These are phyloP conservation scores for Domatiomyces catenatus DNA, from an alignment of 2,329 filamentous ascomycete species.

Conservation along the genomic window DNA sequence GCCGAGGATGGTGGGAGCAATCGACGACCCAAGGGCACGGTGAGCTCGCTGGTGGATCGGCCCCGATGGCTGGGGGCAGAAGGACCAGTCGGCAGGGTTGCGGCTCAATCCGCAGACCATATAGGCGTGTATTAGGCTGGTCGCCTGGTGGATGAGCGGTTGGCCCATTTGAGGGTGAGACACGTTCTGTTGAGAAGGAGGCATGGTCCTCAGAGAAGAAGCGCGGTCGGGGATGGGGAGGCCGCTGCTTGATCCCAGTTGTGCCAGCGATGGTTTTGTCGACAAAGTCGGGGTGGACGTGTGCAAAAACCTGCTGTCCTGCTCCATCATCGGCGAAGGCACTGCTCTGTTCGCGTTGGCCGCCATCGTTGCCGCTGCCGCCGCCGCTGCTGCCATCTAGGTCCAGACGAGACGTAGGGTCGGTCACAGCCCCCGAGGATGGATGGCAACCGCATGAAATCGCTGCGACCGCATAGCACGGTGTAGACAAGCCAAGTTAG, in stretches of 20 bases:
- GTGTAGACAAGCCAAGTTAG: background rate
- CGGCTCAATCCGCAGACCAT: slow-evolving; percentile 97
- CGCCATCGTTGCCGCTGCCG: background rate
- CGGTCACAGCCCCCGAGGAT: background rate
- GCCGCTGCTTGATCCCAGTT: background rate
- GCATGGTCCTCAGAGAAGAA: background rate
- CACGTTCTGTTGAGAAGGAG: background rate
- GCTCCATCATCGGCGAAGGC: background rate
- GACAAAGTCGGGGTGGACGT: background rate
- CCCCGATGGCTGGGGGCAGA: slow-evolving; percentile 68
- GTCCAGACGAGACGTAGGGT: background rate
- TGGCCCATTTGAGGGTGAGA: background rate
- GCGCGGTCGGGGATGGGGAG: background rate
- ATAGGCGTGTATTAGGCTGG: slow-evolving; percentile 73
- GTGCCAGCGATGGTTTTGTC: background rate
- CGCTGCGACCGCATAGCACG: background rate
- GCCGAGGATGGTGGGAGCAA: slow-evolving; percentile 90
- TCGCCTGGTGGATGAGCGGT: background rate
- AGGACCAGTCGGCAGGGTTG: slow-evolving; percentile 96
- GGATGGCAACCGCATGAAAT: background rate
- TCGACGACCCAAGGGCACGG: slow-evolving; percentile 88
- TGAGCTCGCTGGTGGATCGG: slow-evolving; percentile 99
- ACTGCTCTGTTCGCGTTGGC: background rate
- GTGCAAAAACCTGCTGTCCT: background rate
- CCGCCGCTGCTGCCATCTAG: background rate